These are phyloP conservation scores for Poa annua DNA, from an alignment of 176 grass and related monocot genomes.

Conservation along the genomic window DNA sequence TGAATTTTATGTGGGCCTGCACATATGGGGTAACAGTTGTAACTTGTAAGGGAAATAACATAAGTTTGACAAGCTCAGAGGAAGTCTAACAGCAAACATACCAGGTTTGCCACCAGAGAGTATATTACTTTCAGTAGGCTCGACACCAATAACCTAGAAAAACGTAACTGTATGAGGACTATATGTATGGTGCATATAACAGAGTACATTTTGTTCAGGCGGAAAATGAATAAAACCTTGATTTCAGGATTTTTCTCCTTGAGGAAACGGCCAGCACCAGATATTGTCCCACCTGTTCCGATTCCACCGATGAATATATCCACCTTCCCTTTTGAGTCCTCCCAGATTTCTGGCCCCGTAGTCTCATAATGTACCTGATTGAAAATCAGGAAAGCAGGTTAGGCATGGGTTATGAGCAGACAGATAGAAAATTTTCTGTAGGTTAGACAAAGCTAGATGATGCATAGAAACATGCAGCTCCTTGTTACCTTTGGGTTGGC, in stretches of 20 bases:
- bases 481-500: constrained; percentile 82
- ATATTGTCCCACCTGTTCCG: constrained; percentile 92
- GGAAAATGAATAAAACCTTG: constrained; percentile 63
- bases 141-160: constrained; percentile 85
- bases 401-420: neutral
- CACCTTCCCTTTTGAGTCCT: constrained; percentile 92
- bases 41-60: constrained; percentile 41
- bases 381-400: constrained; percentile 22
- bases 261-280: constrained; percentile 78
- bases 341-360: constrained; percentile 97
- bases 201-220: neutral
- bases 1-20: constrained; percentile 98
- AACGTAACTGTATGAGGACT: constrained; percentile 22
- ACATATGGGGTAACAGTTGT: neutral
- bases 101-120: constrained; percentile 93
- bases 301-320: constrained; percentile 95
- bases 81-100: constrained; percentile 35
- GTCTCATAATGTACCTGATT: constrained; percentile 90
- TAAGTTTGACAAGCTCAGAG: constrained; percentile 26
- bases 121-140: constrained; percentile 95
- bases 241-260: constrained; percentile 92
- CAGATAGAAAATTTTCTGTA: constrained; percentile 11
- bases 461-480: neutral
- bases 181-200: constrained; percentile 17
- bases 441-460: too few relatives aligned